phyloP scores from a whole-genome alignment of 257 asterid genomes.

The Solanum acaule region DNA sequence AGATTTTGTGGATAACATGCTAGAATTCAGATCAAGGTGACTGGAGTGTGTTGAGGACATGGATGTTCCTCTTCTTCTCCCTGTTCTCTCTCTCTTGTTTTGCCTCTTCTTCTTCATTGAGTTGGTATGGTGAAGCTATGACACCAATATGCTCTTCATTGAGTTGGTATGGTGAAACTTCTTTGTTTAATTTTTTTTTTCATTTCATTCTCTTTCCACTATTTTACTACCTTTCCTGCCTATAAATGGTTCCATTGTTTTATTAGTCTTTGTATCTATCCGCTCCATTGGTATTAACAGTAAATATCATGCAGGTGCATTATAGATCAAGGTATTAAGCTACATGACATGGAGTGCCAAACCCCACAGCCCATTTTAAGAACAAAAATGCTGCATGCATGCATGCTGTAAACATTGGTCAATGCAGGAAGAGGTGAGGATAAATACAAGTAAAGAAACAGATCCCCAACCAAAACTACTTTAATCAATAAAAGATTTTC shows the following conservation, averaged over 20 bases:
- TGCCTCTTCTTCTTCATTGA: not conserved
- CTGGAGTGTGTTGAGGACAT: not conserved
- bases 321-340: not conserved
- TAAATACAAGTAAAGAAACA: not conserved
- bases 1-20: not conserved
- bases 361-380: not conserved
- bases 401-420: not conserved
- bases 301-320: not conserved
- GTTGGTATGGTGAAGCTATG: not conserved
- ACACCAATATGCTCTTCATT: not conserved
- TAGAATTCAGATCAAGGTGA: not conserved
- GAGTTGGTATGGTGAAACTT: not conserved
- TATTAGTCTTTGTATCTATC: not conserved
- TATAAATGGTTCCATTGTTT: not conserved
- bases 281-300: not conserved
- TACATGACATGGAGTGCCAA: not conserved
- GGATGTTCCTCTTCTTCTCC: not conserved
- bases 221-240: not conserved
- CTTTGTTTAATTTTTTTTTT: not conserved
- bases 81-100: not conserved
- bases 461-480: not conserved
- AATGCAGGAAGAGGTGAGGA: not conserved
- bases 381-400: not conserved
- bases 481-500: not conserved
- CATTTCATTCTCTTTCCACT: not conserved